Conservation (phyloP, 2,329 filamentous ascomycete genomes). For the Aspergillus sergii region DNA sequence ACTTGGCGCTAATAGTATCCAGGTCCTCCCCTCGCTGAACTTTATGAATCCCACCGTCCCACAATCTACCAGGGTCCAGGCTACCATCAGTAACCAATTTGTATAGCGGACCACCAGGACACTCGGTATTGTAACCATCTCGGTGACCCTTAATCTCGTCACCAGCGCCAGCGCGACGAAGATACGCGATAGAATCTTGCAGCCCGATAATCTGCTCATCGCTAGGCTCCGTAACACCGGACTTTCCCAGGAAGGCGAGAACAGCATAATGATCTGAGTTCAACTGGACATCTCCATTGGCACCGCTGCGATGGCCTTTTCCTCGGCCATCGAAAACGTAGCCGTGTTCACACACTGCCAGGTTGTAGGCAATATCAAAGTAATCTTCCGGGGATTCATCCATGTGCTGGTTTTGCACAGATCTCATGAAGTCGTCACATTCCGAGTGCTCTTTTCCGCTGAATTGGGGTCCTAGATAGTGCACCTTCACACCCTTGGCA, state of each 20-base stretch:
- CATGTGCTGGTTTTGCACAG: constrained; percentile 8
- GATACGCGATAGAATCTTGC: constrained; percentile 11
- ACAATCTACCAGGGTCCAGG: constrained; percentile 8
- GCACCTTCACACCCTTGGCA: constrained; percentile 9
- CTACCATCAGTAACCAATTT: constrained; percentile 4
- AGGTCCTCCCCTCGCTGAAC: constrained; percentile 6
- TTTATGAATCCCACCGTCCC: constrained; percentile 2
- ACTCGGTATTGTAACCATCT: constrained; percentile 11
- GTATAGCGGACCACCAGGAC: constrained; percentile 7
- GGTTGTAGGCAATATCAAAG: constrained; percentile 13
- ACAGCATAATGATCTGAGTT: constrained; percentile 16
- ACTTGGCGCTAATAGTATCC: constrained; percentile 1
- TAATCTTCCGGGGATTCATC: constrained; percentile 2
- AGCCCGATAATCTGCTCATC: constrained; percentile 3
- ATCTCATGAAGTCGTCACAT: constrained; percentile 9
- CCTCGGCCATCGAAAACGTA: constrained; percentile 13
- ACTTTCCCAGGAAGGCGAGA: constrained; percentile 12
- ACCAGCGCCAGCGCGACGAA: constrained; percentile 5
- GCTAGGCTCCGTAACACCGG: constrained; percentile 5
- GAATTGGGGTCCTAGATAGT: constrained; percentile 10
- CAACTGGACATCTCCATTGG: constrained; percentile 8
- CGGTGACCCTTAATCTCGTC: constrained; percentile 11
- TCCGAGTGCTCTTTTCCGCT: not conserved
- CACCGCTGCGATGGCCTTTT: constrained; percentile 8
- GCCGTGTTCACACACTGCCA: constrained; percentile 11